These are phyloP conservation scores for Epichloe gansuensis DNA, from an alignment of 2,329 filamentous ascomycete species.

Conservation along the genomic window DNA sequence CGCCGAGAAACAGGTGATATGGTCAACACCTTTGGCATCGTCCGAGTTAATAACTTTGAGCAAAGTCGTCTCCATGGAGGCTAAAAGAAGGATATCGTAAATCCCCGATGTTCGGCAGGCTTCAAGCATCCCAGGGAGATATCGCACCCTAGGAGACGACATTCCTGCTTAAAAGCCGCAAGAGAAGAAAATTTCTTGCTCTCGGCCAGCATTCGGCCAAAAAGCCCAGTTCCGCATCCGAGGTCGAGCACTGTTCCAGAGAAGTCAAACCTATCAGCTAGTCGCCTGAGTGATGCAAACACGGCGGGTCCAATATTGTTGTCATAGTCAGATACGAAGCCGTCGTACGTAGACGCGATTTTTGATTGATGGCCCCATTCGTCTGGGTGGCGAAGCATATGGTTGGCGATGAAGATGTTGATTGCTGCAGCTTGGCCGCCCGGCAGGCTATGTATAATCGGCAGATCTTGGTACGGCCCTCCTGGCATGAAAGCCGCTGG, in stretches of 20 bases:
- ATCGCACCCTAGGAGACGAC: not conserved
- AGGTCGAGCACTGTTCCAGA: not conserved
- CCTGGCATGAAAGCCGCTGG: not conserved
- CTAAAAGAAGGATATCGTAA: not conserved
- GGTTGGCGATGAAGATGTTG: slow-evolving; percentile 1
- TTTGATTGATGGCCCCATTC: not conserved
- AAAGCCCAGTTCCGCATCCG: not conserved
- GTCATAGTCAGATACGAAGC: not conserved
- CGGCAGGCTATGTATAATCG: not conserved
- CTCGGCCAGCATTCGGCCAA: not conserved
- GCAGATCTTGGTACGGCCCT: not conserved
- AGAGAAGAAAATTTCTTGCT: not conserved
- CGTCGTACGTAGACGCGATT: not conserved
- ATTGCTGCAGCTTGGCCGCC: not conserved
- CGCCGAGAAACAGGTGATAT: not conserved
- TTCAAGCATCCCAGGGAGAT: not conserved
- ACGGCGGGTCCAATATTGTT: accelerated
- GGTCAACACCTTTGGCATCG: not conserved
- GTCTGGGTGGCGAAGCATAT: not conserved
- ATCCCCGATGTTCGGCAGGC: not conserved
- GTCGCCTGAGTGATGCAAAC: not conserved
- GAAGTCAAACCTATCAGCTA: not conserved
- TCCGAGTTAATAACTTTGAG: not conserved
- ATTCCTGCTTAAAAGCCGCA: not conserved
- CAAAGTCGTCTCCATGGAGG: not conserved